A percentile compares a stretch with the other conserved stretches of the same genome.
These are phyloP conservation scores for Pontederia crassipes DNA, from an alignment of 176 grass and related monocot genomes.

Conservation along the genomic window DNA sequence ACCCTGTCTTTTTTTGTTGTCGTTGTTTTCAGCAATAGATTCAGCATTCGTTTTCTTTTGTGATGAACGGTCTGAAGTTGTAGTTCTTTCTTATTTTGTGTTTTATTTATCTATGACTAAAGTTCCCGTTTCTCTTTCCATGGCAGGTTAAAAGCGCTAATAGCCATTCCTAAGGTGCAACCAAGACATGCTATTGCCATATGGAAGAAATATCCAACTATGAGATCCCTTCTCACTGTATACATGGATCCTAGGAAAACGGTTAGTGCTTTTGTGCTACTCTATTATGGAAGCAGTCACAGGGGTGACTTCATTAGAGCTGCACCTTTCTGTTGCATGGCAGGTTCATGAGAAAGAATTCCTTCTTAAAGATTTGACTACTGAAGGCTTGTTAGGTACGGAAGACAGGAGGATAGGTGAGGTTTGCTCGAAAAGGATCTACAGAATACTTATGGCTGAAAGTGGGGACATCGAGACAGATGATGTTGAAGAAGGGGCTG, in stretches of 20 bases:
- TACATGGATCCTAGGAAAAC: conserved; percentile 77
- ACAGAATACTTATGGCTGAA: conserved; percentile 65
- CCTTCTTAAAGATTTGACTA: conserved; percentile 57
- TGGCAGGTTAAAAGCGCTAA: conserved; percentile 71
- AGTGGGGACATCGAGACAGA: conserved; percentile 34
- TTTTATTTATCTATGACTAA: not conserved
- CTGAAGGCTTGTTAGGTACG: conserved; percentile 33
- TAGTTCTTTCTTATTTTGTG: not conserved
- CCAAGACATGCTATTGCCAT: conserved; percentile 52
- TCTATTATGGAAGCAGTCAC: not conserved
- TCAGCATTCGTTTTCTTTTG: too few species aligned
- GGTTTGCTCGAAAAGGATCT: conserved; percentile 57
- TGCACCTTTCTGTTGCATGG: conserved; percentile 15
- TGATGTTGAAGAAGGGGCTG: conserved; percentile 35
- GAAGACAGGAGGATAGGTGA: conserved; percentile 51
- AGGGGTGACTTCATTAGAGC: not conserved
- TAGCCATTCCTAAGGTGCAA: conserved; percentile 67
- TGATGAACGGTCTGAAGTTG: too few species aligned
- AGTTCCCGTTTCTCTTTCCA: not conserved
- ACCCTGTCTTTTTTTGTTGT: too few species aligned
- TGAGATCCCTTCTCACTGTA: conserved; percentile 72
- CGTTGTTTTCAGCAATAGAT: too few species aligned
- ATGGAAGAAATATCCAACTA: conserved; percentile 65
- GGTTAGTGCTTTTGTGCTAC: conserved; percentile 30
- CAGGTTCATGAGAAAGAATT: conserved; percentile 67